A percentile compares a stretch with the other conserved stretches of the same genome.
Evolutionary conservation across 2,329 filamentous ascomycete species (phyloP).

Genomic region (Fusarium nelsonii): DNA sequence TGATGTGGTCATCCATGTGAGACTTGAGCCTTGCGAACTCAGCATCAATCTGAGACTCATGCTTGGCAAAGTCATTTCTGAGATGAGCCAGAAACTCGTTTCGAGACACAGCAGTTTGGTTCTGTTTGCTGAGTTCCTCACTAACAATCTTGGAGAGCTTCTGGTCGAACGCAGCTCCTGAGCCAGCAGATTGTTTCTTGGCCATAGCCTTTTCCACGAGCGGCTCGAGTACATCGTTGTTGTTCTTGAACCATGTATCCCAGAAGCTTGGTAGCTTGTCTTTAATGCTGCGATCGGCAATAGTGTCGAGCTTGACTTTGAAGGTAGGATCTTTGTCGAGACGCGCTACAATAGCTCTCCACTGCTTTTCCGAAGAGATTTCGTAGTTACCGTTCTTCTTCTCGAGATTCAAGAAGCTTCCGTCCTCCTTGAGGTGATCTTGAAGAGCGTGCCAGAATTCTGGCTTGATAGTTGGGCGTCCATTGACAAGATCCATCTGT

Average conservation of each 20-base stretch:
- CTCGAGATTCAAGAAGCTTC: conserved; percentile 61
- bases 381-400: conserved; percentile 55
- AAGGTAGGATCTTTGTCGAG: conserved; percentile 54
- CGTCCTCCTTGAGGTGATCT: conserved; percentile 64
- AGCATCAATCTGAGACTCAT: conserved; percentile 56
- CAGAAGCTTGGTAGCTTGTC: conserved; percentile 57
- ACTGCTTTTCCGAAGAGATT: conserved; percentile 60
- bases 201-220: conserved; percentile 50
- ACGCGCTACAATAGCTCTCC: conserved; percentile 59
- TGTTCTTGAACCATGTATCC: conserved; percentile 66
- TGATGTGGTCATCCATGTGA: conserved; percentile 52
- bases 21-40: conserved; percentile 57
- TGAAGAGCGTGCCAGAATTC: conserved; percentile 75
- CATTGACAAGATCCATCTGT: conserved; percentile 65
- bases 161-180: conserved; percentile 52
- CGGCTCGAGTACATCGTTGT: conserved; percentile 56
- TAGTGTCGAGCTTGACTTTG: conserved; percentile 46
- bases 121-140: conserved; percentile 51
- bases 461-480: conserved; percentile 66
- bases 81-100: conserved; percentile 63
- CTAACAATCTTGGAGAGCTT: conserved; percentile 54
- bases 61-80: conserved; percentile 53
- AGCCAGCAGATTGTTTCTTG: conserved; percentile 53
- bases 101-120: conserved; percentile 58
- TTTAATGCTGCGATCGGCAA: conserved; percentile 47